Evolutionary conservation across 2,329 filamentous ascomycete genomes (phyloP), one percentile per base, ranked within the genome.

Genomic region (Sphaerostilbella broomeana): DNA sequence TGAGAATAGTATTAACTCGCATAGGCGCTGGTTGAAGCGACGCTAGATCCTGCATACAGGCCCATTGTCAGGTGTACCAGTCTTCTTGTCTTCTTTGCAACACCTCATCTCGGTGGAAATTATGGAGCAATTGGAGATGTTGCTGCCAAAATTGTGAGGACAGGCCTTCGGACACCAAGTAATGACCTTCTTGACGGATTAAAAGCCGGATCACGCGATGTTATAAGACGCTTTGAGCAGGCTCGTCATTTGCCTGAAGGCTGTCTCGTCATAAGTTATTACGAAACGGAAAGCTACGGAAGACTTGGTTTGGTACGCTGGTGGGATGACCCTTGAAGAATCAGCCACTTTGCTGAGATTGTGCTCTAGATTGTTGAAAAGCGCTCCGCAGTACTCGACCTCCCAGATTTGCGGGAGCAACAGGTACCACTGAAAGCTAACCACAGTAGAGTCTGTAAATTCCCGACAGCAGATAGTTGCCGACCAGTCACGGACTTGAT

Each of bases 1-100:
- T n/a, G n/a, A n/a, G n/a, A n/a, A n/a, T n/a, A n/a, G n/a, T 28
- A n/a, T 11, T 27, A 29, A 17, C 16, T 16, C 8, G 15, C 8
- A n/a, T 18, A 46, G 41, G 41, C 44, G 7, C 38, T 46, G 3
- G 42, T 44, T 5, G 35, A 42, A 19, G 40, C 28, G 11, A 42
- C 21, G 3, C n/a, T 38, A 12, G 13, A 42, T 34, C 40, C 34
- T 8, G 13, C 29, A 3, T 42, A 38, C 11, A 21, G 17, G 16
- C 29, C 34, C 11, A 42, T 42, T 12, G 24, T 38, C 22, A 22
- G 21, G 12, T 18, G 34, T 3, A 28, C 25, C 3, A 21, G 40
- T 4, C 35, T 42, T 4, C 40, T 42, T 1, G 40, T 38, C 21
- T 43, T 43, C 36, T 43, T 43, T 10, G 41, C 41, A 4, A 43